Conservation (phyloP, 2,329 filamentous ascomycete genomes). For the Xylaria sp. region DNA sequence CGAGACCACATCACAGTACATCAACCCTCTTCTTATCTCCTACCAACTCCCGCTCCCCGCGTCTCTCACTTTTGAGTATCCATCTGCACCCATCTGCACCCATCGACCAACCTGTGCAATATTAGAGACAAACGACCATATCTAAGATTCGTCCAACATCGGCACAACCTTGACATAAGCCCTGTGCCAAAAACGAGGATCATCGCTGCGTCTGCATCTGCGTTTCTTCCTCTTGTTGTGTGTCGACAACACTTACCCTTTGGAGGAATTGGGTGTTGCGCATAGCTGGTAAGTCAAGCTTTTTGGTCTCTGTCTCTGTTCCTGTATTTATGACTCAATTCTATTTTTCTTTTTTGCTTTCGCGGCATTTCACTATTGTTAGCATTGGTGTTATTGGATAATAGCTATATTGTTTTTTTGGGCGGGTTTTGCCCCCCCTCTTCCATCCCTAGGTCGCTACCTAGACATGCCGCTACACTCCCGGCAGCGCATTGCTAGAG, state of each 20-base stretch:
- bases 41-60: constrained; percentile 23
- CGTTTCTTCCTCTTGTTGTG: constrained; percentile 2
- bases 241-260: constrained; percentile 13
- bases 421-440: not conserved
- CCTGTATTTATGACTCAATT: not conserved
- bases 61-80: not conserved
- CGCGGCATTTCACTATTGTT: not conserved
- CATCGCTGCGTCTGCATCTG: not conserved
- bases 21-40: constrained; percentile 25
- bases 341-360: not conserved
- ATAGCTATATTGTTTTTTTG: not conserved
- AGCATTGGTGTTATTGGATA: not conserved
- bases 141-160: not conserved
- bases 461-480: not conserved
- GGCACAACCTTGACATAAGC: not conserved
- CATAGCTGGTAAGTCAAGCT: constrained; percentile 25
- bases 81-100: too few relatives aligned
- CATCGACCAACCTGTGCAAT: not conserved
- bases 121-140: not conserved
- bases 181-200: not conserved
- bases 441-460: not conserved
- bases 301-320: not conserved
- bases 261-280: constrained; percentile 10
- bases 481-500: constrained; percentile 22
- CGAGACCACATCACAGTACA: constrained; percentile 14